A percentile compares a stretch with the other conserved stretches of the same genome.
These are phyloP conservation scores for Nitzschia sp. DNA, from an alignment of 108 stramenopile species.

Conservation along the genomic window DNA sequence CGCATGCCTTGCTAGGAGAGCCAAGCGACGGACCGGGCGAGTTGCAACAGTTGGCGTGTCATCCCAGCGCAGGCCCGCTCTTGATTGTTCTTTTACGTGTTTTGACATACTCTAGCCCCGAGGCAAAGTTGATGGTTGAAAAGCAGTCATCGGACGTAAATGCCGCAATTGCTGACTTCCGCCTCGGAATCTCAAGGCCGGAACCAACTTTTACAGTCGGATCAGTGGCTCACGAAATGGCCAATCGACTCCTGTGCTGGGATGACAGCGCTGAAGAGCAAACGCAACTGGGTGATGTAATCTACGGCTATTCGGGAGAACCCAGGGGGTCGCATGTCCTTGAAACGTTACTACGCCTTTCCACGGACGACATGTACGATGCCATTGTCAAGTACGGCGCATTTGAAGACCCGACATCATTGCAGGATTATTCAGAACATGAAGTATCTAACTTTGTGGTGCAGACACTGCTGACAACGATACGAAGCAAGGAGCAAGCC, in stretches of 20 bases:
- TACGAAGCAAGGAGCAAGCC: conserved; percentile 63
- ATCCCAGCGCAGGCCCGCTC: conserved; percentile 82
- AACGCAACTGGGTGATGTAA: conserved; percentile 61
- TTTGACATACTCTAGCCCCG: conserved; percentile 55
- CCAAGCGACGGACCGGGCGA: conserved; percentile 47
- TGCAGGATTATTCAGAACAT: conserved; percentile 78
- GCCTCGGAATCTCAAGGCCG: conserved; percentile 48
- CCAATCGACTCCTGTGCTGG: conserved; percentile 74
- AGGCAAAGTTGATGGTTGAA: conserved; percentile 6
- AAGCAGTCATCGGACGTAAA: conserved; percentile 12
- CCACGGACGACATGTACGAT: conserved; percentile 64
- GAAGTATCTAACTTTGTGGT: conserved; percentile 86
- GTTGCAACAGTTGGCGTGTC: conserved; percentile 71
- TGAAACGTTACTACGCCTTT: conserved; percentile 68
- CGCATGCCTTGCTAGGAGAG: conserved; percentile 29
- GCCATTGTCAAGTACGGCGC: conserved; percentile 52
- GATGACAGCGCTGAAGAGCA: conserved; percentile 40
- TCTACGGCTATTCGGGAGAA: conserved; percentile 85
- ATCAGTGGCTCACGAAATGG: conserved; percentile 63
- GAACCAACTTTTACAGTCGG: conserved; percentile 63
- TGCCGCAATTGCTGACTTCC: conserved; percentile 36
- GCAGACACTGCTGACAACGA: conserved; percentile 61
- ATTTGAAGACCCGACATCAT: conserved; percentile 49
- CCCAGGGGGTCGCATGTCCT: conserved; percentile 78
- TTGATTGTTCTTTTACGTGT: conserved; percentile 67